A percentile compares a stretch with the other conserved stretches of the same genome.
Evolutionary conservation across 2,329 filamentous ascomycete species (phyloP).

Genomic region (Calonectria multiphialidica): DNA sequence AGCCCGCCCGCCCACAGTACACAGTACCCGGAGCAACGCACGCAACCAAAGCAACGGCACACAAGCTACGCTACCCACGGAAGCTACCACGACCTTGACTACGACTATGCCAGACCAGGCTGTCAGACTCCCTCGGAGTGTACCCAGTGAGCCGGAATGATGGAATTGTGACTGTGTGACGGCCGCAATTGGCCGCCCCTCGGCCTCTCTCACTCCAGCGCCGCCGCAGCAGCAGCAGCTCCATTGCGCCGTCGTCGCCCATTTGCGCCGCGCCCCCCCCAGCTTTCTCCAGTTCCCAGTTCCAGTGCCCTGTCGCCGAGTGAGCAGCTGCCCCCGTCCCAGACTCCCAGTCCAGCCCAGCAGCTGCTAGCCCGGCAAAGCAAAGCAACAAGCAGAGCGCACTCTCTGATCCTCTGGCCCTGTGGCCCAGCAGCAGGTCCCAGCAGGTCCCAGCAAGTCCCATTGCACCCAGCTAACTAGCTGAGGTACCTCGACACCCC

Average conservation of each 20-base stretch:
- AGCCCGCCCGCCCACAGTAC: background rate
- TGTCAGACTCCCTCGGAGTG: slow-evolving; percentile 21
- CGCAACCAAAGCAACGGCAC: slow-evolving; percentile 1
- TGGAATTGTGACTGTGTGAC: slow-evolving; percentile 21
- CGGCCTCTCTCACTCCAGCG: background rate
- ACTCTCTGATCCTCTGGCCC: background rate
- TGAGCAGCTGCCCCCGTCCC: background rate
- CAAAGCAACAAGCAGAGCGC: background rate
- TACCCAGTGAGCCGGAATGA: slow-evolving; percentile 23
- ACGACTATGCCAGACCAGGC: background rate
- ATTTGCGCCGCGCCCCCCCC: background rate
- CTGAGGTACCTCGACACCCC: slow-evolving; percentile 3
- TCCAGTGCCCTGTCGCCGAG: background rate
- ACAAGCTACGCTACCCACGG: background rate
- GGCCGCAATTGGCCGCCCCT: slow-evolving; percentile 16
- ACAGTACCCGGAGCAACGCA: slow-evolving; percentile 12
- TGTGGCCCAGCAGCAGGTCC: slow-evolving; percentile 6
- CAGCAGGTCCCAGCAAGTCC: slow-evolving; percentile 5
- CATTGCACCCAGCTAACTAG: background rate
- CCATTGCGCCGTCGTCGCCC: slow-evolving; percentile 16
- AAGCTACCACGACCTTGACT: slow-evolving; percentile 1
- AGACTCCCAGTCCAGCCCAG: background rate
- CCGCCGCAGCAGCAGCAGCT: background rate
- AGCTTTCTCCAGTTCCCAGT: background rate
- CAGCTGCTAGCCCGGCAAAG: background rate